Evolutionary conservation across 345 rosid species (phyloP), one percentile per base, ranked within the genome.

Genomic region (Reutealis trisperma): DNA sequence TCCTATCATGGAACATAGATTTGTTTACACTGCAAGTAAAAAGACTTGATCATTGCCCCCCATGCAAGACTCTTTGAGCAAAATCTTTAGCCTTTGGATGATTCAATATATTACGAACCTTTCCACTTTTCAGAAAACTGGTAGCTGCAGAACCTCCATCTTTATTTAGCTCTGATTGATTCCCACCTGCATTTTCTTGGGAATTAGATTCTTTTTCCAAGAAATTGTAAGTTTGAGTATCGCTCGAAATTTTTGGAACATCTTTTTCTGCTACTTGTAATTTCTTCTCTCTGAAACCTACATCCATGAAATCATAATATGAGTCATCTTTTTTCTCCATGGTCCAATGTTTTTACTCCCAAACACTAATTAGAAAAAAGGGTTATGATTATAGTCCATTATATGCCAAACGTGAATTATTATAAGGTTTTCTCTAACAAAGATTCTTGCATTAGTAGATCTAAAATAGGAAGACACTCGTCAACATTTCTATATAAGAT

Each of bases 251-350:
- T 59, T 4, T 24, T 24, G 12, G 30, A 2, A n/a, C 30, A 5
- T 22, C 30, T 2, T 22, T 22, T 16, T 59, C 13, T 11, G 24
- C 24, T 8, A 0, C 2, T 25, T 32, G 6, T 47, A 47, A 19
- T 34, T 64, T 9, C 67, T 34, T 16, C 68, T 64, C 47, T 7
- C n/a, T 37, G 19, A 1, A 2, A 34, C 44, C 44, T 18, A 64
- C 68, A 1, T 37, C 16, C 68, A 64, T 64, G 68, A 64, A 64
- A 64, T 64, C 68, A 64, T 64, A 64, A 19, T 16, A 64, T 42
- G 1, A 15, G 0, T 9, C 8, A 64, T 64, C 68, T 37, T 16
- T 37, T 5, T 9, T 8, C 37, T 24, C 68, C 68, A 64, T 64
- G 7, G 11, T n/a, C 11, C 63, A 60, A 37, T 37, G 0, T 37